Conservation (phyloP, 192 early-diverging fungal species). For the Spizellomyces sp. region DNA sequence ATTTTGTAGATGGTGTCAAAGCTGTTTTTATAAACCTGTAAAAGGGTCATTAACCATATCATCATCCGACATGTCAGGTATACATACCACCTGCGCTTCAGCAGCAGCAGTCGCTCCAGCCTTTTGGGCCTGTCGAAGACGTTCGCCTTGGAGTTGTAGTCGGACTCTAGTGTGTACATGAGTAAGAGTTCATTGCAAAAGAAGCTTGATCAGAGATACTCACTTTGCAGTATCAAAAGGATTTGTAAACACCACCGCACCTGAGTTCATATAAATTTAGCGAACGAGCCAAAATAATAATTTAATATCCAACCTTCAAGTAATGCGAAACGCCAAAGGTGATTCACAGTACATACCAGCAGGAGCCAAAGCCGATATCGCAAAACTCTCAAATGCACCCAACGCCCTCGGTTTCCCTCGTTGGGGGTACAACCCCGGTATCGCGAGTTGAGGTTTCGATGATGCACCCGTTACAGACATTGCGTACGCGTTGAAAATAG, state of each 20-base stretch:
- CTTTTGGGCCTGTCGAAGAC: slow-evolving; percentile 41
- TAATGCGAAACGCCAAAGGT: too few relatives aligned
- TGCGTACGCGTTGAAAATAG: not conserved
- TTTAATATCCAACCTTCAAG: too few relatives aligned
- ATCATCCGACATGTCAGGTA: slow-evolving; percentile 6
- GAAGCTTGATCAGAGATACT: not conserved
- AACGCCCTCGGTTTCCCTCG: slow-evolving; percentile 43
- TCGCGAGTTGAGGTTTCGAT: slow-evolving; percentile 21
- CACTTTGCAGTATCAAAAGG: slow-evolving; percentile 79
- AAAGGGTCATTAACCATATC: not conserved
- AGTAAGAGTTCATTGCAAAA: slow-evolving; percentile 1
- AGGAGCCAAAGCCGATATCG: slow-evolving; percentile 62
- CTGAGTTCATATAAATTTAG: slow-evolving; percentile 23
- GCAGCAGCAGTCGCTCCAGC: slow-evolving; percentile 18
- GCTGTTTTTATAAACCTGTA: slow-evolving; percentile 63
- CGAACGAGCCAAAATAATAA: slow-evolving; percentile 2
- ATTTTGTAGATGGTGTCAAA: slow-evolving; percentile 72
- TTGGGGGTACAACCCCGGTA: slow-evolving; percentile 52
- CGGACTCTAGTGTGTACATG: slow-evolving; percentile 45
- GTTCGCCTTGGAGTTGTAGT: slow-evolving; percentile 69
- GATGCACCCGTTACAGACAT: slow-evolving; percentile 35
- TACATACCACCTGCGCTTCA: slow-evolving; percentile 12
- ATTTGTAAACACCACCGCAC: slow-evolving; percentile 75
- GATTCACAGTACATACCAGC: slow-evolving; percentile 41
- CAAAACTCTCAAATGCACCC: slow-evolving; percentile 61